A percentile compares a stretch with the other conserved stretches of the same genome.
These are phyloP conservation scores for Boletus fagicola DNA, from an alignment of 768 basidiomycete species.

Conservation along the genomic window DNA sequence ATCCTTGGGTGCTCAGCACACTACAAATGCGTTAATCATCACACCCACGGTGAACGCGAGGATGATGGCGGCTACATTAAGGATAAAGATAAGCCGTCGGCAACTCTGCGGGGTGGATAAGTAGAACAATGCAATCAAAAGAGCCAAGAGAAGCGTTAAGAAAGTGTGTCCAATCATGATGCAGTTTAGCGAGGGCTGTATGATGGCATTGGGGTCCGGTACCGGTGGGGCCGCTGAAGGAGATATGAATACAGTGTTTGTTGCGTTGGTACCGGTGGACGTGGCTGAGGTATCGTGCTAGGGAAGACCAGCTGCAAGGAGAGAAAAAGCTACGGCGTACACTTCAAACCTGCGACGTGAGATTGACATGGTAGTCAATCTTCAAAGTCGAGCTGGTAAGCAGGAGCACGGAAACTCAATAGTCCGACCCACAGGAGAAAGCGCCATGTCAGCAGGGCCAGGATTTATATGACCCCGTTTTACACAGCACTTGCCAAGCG, in stretches of 20 bases:
- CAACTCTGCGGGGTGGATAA: conserved; percentile 29
- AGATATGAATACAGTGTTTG: conserved; percentile 4
- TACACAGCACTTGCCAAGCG: neutral
- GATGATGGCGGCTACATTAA: conserved; percentile 25
- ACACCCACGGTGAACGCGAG: conserved; percentile 23
- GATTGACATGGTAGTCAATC: neutral
- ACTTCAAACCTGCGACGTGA: neutral
- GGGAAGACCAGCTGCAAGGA: neutral
- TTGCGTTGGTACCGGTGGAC: conserved; percentile 8
- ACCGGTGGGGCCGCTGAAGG: neutral
- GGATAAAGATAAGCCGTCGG: conserved; percentile 28
- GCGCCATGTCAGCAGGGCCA: neutral
- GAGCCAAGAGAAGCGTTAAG: conserved; percentile 30
- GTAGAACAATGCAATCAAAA: conserved; percentile 31
- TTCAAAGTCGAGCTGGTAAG: neutral
- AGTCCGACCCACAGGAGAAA: neutral
- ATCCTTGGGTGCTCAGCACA: conserved; percentile 5
- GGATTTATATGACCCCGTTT: conserved; percentile 3
- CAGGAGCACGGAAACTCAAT: neutral
- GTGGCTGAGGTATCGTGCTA: neutral
- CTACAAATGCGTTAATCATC: conserved; percentile 22
- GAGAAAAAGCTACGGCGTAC: neutral
- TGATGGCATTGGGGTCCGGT: conserved; percentile 1
- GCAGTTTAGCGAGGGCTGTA: conserved; percentile 23
- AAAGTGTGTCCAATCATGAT: conserved; percentile 34